Evolutionary conservation across 257 asterid species (phyloP).

Genomic region (Avicennia marina): DNA sequence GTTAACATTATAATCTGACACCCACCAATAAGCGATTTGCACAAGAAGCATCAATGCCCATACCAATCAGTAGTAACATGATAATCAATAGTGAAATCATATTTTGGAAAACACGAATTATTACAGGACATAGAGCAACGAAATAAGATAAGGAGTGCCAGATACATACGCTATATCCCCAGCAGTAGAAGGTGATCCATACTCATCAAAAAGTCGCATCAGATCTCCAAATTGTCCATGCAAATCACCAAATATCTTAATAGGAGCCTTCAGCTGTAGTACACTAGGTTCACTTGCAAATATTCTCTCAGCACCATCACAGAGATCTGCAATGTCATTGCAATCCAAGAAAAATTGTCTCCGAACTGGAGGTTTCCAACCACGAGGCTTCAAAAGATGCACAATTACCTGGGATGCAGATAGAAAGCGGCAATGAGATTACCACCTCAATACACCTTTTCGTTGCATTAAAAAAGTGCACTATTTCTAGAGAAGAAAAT

Average conservation of each 20-base stretch:
- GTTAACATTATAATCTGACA: too few relatives aligned
- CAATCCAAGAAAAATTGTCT: conserved; percentile 95
- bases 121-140: not conserved
- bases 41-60: too few relatives aligned
- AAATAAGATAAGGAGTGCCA: not conserved
- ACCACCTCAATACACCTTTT: not conserved
- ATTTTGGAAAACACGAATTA: too few relatives aligned
- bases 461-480: not conserved
- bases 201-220: conserved; percentile 96
- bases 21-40: too few relatives aligned
- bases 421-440: conserved; percentile 12
- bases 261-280: conserved; percentile 88
- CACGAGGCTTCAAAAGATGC: conserved; percentile 94
- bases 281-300: conserved; percentile 92
- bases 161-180: conserved; percentile 92
- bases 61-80: not conserved
- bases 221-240: conserved; percentile 99
- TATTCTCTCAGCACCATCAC: conserved; percentile 94
- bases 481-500: not conserved
- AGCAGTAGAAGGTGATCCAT: conserved; percentile 97
- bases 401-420: conserved; percentile 61
- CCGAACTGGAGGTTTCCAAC: conserved; percentile 98
- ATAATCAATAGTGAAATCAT: not conserved
- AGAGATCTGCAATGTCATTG: conserved; percentile 97
- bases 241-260: conserved; percentile 95